These are phyloP conservation scores for Cyberlindnera mycetangii DNA, from an alignment of 805 yeast genomes.

Conservation along the genomic window DNA sequence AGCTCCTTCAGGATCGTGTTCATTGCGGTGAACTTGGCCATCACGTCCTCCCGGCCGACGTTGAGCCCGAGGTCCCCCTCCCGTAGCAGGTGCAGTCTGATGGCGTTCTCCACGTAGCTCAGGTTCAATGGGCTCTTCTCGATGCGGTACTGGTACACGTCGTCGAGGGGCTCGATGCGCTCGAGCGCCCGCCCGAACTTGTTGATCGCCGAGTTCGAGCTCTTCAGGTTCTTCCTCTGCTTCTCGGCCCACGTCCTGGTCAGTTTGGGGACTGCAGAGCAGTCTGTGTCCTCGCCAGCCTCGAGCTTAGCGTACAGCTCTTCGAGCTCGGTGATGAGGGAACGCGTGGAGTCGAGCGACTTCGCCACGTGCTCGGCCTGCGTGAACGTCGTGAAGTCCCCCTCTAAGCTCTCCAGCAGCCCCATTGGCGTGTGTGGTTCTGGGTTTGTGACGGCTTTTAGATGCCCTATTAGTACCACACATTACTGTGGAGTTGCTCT, in stretches of 20 bases:
- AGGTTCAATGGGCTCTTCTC: slow-evolving; percentile 21
- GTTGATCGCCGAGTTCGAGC: slow-evolving; percentile 24
- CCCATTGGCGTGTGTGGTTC: too few relatives aligned
- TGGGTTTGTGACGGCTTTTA: too few relatives aligned
- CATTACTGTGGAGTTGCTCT: too few relatives aligned
- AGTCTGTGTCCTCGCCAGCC: slow-evolving; percentile 1
- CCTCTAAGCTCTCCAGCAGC: slow-evolving; percentile 1
- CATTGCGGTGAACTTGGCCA: slow-evolving; percentile 30
- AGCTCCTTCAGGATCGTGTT: slow-evolving; percentile 35
- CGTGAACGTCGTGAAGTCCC: slow-evolving; percentile 4
- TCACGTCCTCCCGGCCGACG: slow-evolving; percentile 27
- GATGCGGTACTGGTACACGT: slow-evolving; percentile 34
- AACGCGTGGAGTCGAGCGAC: slow-evolving; percentile 7
- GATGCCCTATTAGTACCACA: too few relatives aligned
- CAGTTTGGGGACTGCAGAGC: neutral
- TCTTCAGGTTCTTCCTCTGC: slow-evolving; percentile 29
- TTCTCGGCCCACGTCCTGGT: slow-evolving; percentile 30
- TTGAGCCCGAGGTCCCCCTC: slow-evolving; percentile 39
- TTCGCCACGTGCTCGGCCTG: slow-evolving; percentile 6
- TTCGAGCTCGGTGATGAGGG: slow-evolving; percentile 10
- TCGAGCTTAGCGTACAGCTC: slow-evolving; percentile 1
- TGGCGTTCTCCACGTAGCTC: slow-evolving; percentile 37
- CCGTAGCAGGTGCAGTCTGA: slow-evolving; percentile 45
- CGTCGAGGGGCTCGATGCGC: slow-evolving; percentile 32
- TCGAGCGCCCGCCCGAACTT: slow-evolving; percentile 30